Conservation (phyloP, 345 rosid genomes). For the Pseudoturritis turrita region DNA sequence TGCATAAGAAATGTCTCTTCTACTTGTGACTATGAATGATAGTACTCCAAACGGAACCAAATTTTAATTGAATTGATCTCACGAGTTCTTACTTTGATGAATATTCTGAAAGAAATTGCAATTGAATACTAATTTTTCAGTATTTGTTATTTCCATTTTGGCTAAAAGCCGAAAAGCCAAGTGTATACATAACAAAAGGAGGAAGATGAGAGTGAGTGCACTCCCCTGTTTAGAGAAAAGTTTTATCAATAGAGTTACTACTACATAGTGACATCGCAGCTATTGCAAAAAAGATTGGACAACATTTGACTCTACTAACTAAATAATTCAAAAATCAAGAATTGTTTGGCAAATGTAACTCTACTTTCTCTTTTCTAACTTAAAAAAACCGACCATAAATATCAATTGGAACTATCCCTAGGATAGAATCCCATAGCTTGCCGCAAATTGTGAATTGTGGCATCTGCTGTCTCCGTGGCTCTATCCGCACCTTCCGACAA, state of each 20-base stretch:
- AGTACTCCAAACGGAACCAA: no score
- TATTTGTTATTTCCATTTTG: neutral
- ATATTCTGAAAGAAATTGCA: neutral
- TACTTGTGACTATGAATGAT: neutral
- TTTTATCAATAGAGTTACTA: neutral
- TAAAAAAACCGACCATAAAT: neutral
- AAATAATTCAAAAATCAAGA: neutral
- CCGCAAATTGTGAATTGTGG: constrained; percentile 51
- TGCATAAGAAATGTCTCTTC: neutral
- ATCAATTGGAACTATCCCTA: neutral
- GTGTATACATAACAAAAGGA: no score
- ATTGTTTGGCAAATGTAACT: neutral
- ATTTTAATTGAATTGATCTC: no score
- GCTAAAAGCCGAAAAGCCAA: no score
- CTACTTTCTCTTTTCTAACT: neutral
- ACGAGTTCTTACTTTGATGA: neutral
- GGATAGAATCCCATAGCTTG: constrained; percentile 81
- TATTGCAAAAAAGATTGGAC: neutral
- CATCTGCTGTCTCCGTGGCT: constrained; percentile 62
- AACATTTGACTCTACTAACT: neutral
- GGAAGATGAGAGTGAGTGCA: neutral
- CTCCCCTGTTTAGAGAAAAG: neutral
- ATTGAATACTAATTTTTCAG: neutral
- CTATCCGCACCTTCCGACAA: constrained; percentile 57
- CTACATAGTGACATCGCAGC: neutral